Evolutionary conservation across 208 protist species (phyloP), one percentile per base, ranked within the genome.

Genomic region (Crithidia expoeki): DNA sequence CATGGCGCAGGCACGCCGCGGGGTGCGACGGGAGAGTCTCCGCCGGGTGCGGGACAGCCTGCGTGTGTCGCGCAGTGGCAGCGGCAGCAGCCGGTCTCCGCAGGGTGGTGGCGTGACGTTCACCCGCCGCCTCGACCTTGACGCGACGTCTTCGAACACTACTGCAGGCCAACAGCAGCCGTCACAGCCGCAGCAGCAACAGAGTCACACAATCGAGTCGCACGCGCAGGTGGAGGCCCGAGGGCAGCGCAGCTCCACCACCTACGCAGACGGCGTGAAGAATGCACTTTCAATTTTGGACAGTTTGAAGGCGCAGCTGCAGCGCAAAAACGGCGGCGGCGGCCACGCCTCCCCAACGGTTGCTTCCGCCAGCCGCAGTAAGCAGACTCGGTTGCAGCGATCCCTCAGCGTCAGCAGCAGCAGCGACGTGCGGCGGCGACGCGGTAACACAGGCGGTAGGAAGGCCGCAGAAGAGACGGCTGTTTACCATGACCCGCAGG

Each of bases 251-350:
- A 70, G 64, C 57, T 72, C 72, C 21, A 40, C 60, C 12, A 76
- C 50, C 52, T 84, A 87, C 44, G 72, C 84, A 2, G 81, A 86
- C 25, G 83, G 83, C 14, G 85, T 94, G 9, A 81, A 66, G n/a
- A 86, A 84, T 27, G 88, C 85, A n/a, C 73, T 94, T 42, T 88
- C 81, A 19, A 85, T 94, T 33, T 52, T 94, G 7, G 79, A 88
- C 25, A 71, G 80, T 28, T 72, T 93, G 5, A 79, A 81, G 25
- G 78, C 67, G 44, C 80, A 82, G 67, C 70, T 93, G 23, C 68
- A 76, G 53, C 68, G 58, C 42, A 52, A 56, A 44, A 34, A 34
- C 27, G 17, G 44, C 38, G 57, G 66, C 33, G 47, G 17, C 27
- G 16, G 17, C n/a, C 74, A 65, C 25, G 47, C 55, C 10, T 53